Evolutionary conservation across 2,329 filamentous ascomycete genomes (phyloP), one percentile per base, ranked within the genome.

Genomic region (Aspergillus sojae): DNA sequence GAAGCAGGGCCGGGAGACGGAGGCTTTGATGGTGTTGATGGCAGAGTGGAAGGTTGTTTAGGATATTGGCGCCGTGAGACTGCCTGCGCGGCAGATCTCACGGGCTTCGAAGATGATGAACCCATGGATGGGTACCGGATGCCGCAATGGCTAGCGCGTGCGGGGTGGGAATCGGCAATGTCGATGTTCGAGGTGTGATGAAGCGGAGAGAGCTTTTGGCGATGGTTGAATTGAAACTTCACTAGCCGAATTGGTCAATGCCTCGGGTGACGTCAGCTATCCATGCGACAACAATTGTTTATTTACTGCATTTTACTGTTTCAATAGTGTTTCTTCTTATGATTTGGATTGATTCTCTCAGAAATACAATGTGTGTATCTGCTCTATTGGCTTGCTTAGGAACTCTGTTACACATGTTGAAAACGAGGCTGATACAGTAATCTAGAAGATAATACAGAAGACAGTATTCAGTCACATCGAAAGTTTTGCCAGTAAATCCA

Each of bases 61-160:
- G 86, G 86, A 67, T 88, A 88, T 77, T 86, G 83, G 59, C 86
- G 83, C 30, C 76, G 74, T n/a, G 82, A 77, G 61, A 81, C 81
- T 39, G 81, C 78, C 46, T 81, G 80, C 9, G 83, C 83, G 61
- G 83, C 81, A 16, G 77, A 75, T 52, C 80, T 79, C 11, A 79
- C 81, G 43, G 82, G 82, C 77, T 88, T 88, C 7, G 86, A 88
- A 48, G 82, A 78, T n/a, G 84, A 83, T 2, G 84, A 81, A n/a
- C 86, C 86, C 86, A 88, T 88, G 59, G 39, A 41, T 52, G n/a
- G 41, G 16, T 30, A 3, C 52, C n/a, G n/a, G 4, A 39, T 39
- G n/a, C 19, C n/a, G 32, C 32, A 54, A 21, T 39, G 23, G 26
- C 28, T 43, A 55, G 30, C 34, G 34, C 16, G 19, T 28, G 34